These are phyloP conservation scores for Colletotrichum sp. DNA, from an alignment of 2,329 filamentous ascomycete species.

Conservation along the genomic window DNA sequence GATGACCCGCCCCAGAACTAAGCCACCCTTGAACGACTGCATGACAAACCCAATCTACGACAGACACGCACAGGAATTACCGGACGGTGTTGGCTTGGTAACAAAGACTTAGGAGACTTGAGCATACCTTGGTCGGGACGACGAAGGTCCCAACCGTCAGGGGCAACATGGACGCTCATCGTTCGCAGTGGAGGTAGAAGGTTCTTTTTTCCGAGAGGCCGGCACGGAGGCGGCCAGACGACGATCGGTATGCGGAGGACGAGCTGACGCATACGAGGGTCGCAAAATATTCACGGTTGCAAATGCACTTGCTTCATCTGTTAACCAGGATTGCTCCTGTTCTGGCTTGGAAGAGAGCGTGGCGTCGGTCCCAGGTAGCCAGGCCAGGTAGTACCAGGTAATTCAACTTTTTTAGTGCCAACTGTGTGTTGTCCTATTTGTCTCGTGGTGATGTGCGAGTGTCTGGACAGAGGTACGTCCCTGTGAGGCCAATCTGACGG, in stretches of 20 bases:
- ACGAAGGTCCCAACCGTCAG: neutral
- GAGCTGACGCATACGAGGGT: neutral
- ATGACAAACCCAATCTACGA: conserved; percentile 17
- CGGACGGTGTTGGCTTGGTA: conserved; percentile 11
- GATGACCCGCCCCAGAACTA: conserved; percentile 62
- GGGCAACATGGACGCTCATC: neutral
- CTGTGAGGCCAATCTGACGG: neutral
- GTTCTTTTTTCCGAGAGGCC: neutral
- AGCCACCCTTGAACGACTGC: conserved; percentile 22
- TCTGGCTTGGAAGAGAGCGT: conserved; percentile 6
- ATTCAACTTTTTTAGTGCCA: conserved; percentile 9
- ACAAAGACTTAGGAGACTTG: neutral
- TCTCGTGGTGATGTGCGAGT: neutral
- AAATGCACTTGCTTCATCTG: conserved; percentile 4
- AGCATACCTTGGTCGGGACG: neutral
- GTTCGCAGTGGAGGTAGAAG: neutral
- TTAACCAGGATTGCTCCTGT: neutral
- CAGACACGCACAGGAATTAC: conserved; percentile 20
- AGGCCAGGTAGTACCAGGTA: conserved; percentile 16
- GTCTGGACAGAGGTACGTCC: neutral
- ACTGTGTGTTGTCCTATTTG: neutral
- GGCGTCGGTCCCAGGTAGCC: conserved; percentile 17
- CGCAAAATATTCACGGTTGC: conserved; percentile 1
- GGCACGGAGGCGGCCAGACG: neutral
- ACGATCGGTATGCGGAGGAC: neutral